phyloP scores from a whole-genome alignment of 1,139 yeast species.

The Blastobotrys niveus region DNA sequence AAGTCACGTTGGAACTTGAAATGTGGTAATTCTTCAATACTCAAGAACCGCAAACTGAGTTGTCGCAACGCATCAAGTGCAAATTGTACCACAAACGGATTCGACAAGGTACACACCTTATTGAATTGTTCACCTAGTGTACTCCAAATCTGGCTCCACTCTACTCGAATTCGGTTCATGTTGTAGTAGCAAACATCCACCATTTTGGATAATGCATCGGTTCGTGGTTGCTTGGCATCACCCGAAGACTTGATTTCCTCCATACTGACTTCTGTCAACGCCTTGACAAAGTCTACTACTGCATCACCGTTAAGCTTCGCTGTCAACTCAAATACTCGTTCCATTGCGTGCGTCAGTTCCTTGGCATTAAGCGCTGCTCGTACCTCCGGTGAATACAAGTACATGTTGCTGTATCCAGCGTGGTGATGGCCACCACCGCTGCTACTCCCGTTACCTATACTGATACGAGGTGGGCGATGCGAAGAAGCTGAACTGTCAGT shows the following conservation, averaged over 20 bases:
- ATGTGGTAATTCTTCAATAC: slow-evolving; percentile 88
- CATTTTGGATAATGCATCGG: slow-evolving; percentile 88
- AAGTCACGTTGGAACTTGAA: slow-evolving; percentile 95
- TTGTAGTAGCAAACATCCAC: slow-evolving; percentile 97
- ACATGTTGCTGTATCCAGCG: background rate
- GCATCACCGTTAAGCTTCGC: slow-evolving; percentile 75
- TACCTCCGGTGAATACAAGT: slow-evolving; percentile 44
- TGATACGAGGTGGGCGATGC: slow-evolving; percentile 13
- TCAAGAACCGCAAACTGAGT: slow-evolving; percentile 84
- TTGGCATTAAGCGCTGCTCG: slow-evolving; percentile 61
- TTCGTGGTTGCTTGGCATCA: slow-evolving; percentile 76
- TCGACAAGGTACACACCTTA: slow-evolving; percentile 73
- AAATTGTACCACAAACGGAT: slow-evolving; percentile 69
- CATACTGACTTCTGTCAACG: slow-evolving; percentile 76
- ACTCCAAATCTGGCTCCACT: slow-evolving; percentile 95
- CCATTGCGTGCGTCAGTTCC: slow-evolving; percentile 78
- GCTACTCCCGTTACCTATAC: background rate
- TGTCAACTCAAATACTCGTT: slow-evolving; percentile 80
- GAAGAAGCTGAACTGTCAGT: slow-evolving; percentile 37
- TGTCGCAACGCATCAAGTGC: slow-evolving; percentile 94
- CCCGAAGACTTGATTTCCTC: slow-evolving; percentile 93
- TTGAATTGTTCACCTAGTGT: slow-evolving; percentile 89
- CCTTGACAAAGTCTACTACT: slow-evolving; percentile 79
- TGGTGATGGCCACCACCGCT: background rate
- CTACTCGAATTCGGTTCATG: slow-evolving; percentile 92